A percentile compares a stretch with the other conserved stretches of the same genome.
phyloP scores from a whole-genome alignment of 1,139 yeast species.

The Nakaseomyces uthaithaninus region DNA sequence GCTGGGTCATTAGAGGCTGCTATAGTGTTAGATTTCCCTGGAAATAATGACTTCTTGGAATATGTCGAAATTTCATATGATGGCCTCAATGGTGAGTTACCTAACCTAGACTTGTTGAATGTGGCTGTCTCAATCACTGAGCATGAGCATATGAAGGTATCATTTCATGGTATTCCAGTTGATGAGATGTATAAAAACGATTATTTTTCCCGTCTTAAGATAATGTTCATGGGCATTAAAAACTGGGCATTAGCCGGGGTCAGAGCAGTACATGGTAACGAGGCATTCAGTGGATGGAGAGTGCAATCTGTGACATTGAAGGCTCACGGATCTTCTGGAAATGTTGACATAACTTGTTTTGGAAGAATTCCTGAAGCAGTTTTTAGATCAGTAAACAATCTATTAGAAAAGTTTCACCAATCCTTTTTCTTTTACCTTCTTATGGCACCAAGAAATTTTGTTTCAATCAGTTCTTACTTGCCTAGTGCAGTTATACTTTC shows the following conservation, averaged over 20 bases:
- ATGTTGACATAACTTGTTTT: slow-evolving; percentile 67
- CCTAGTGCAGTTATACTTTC: slow-evolving; percentile 79
- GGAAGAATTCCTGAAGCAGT: slow-evolving; percentile 86
- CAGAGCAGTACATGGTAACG: slow-evolving; percentile 61
- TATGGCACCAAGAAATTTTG: slow-evolving; percentile 70
- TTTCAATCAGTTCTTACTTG: slow-evolving; percentile 86
- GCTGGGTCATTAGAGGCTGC: slow-evolving; percentile 98
- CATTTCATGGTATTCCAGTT: slow-evolving; percentile 53
- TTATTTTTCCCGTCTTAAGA: slow-evolving; percentile 45
- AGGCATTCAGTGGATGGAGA: slow-evolving; percentile 93
- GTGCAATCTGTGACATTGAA: slow-evolving; percentile 80
- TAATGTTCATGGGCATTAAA: slow-evolving; percentile 56
- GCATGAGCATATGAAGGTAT: slow-evolving; percentile 65
- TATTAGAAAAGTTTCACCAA: slow-evolving; percentile 93
- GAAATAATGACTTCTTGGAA: slow-evolving; percentile 58
- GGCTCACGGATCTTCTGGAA: slow-evolving; percentile 43
- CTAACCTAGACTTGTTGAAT: slow-evolving; percentile 83
- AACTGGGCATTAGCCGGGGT: slow-evolving; percentile 64
- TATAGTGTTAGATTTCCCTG: slow-evolving; percentile 70
- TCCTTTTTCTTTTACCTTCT: slow-evolving; percentile 88
- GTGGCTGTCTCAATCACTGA: slow-evolving; percentile 63
- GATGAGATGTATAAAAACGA: slow-evolving; percentile 43
- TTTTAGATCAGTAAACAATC: slow-evolving; percentile 81
- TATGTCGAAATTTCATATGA: slow-evolving; percentile 70
- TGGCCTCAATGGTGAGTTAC: slow-evolving; percentile 91